Base-by-base conservation (phyloP, 1,284 basidiomycete species). In the Porodaedalea pini region DNA sequence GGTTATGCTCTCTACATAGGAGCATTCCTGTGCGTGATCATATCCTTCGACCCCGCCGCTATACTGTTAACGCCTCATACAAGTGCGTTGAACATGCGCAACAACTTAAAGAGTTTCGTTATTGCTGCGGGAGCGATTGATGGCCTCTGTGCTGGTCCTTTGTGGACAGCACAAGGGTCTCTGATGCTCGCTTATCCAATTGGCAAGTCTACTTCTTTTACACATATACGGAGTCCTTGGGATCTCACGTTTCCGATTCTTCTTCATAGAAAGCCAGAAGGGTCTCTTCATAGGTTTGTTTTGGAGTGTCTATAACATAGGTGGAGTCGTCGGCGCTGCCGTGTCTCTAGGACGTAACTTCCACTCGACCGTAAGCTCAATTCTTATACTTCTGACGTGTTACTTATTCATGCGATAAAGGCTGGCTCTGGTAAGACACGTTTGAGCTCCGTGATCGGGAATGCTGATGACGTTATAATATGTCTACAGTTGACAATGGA, bases 231-330 rank as follows among this genome's bases (percentile, higher is more conserved):
- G 32, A 34, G 7, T 6, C 2, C n/a, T n/a, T 13, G n/a, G 13
- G 27, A 25, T 23, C 21, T 7, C 25, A 23, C 3, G 5, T 45
- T 17, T 13, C 6, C 10, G 3, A 45, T 13, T 23, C 3, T 29
- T 17, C n/a, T 44, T 44, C 10, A 72, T 61, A 70, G 67, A 67
- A 41, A 54, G 70, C 65, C 65, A 71, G 49, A 79, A 79, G 58
- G 76, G 77, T 5, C 60, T 68, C 8, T 70, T 68, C 56, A 75
- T 78, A 56, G 71, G 71, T 5, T 72, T 86, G 56, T 85, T 88
- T 69, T 89, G 86, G 86, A 72, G 78, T 52, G 80, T 86, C 64
- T 86, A 88, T 72, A 86, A 86, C 61, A 63, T 84, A 32, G 82
- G 85, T 21, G 82, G 81, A 11, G 82, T 85, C 10, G 77, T 87